Percentiles rank a stretch among this genome's conserved stretches.
Evolutionary conservation across 805 yeast species (phyloP).

Genomic region (Yamadazyma sp.): DNA sequence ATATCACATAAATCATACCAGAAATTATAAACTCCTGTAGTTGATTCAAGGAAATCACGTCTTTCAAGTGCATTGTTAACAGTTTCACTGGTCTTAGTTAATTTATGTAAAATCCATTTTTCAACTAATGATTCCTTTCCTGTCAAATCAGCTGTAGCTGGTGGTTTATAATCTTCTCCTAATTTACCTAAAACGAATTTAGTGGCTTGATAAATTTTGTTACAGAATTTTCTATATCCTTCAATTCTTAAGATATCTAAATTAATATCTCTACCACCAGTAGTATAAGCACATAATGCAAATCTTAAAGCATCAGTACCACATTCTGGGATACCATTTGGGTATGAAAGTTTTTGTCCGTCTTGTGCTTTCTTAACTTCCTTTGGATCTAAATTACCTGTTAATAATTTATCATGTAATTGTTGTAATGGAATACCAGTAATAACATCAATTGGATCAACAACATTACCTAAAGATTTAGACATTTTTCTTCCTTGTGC

Average conservation of each 20-base stretch:
- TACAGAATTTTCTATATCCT: conserved; percentile 99
- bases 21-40: conserved; percentile 84
- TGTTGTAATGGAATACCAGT: conserved; percentile 77
- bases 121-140: conserved; percentile 91
- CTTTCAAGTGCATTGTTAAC: conserved; percentile 68
- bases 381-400: conserved; percentile 85
- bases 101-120: conserved; percentile 91
- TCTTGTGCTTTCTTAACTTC: conserved; percentile 83
- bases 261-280: conserved; percentile 98
- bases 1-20: conserved; percentile 98
- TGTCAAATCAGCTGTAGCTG: conserved; percentile 56
- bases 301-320: conserved; percentile 99
- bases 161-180: conserved; percentile 85
- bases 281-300: conserved; percentile 96
- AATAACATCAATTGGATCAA: conserved; percentile 95
- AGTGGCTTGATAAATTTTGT: conserved; percentile 98
- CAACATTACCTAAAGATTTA: conserved; percentile 92
- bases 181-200: conserved; percentile 92
- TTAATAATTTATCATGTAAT: conserved; percentile 70
- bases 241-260: conserved; percentile 94
- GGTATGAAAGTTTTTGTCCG: conserved; percentile 88
- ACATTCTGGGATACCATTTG: conserved; percentile 97
- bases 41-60: conserved; percentile 87
- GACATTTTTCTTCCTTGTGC: conserved; percentile 99
- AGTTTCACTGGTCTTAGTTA: conserved; percentile 63